A percentile compares a stretch with the other conserved stretches of the same genome.
These are phyloP conservation scores for Zizania palustris DNA, from an alignment of 202 grass and related monocot genomes.

Conservation along the genomic window DNA sequence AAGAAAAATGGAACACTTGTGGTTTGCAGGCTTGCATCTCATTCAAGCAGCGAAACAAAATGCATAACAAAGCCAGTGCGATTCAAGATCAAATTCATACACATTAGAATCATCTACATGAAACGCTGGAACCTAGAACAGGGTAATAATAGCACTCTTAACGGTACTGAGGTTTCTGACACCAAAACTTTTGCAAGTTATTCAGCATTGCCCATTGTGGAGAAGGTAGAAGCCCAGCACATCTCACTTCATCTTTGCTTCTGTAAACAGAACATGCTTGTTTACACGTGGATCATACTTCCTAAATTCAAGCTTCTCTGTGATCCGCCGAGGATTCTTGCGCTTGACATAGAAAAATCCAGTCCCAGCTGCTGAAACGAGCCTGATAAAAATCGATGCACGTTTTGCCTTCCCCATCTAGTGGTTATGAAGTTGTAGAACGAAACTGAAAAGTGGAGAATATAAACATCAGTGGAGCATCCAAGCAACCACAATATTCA, in stretches of 20 bases:
- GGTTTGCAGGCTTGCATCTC: no score
- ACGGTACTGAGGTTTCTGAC: not conserved
- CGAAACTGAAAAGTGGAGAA: not conserved
- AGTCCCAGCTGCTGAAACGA: not conserved
- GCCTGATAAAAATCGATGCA: not conserved
- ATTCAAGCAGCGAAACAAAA: no score
- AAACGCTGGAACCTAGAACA: not conserved
- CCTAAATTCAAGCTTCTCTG: conserved; percentile 7
- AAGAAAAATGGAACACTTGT: no score
- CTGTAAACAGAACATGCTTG: conserved; percentile 10
- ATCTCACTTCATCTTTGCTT: conserved; percentile 10
- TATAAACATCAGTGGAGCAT: not conserved
- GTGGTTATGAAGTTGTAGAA: not conserved
- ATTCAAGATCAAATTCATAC: not conserved
- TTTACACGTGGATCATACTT: not conserved
- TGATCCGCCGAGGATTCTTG: conserved; percentile 6
- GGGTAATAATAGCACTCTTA: not conserved
- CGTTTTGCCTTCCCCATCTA: conserved; percentile 14
- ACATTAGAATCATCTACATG: not conserved
- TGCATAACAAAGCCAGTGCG: not conserved
- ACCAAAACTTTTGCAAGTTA: not conserved
- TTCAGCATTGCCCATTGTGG: not conserved
- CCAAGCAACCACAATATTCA: not conserved
- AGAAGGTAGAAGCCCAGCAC: not conserved
- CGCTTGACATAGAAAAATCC: not conserved